Evolutionary conservation across 75 land plant species (phyloP).

Genomic region (Gnetum montanum): DNA sequence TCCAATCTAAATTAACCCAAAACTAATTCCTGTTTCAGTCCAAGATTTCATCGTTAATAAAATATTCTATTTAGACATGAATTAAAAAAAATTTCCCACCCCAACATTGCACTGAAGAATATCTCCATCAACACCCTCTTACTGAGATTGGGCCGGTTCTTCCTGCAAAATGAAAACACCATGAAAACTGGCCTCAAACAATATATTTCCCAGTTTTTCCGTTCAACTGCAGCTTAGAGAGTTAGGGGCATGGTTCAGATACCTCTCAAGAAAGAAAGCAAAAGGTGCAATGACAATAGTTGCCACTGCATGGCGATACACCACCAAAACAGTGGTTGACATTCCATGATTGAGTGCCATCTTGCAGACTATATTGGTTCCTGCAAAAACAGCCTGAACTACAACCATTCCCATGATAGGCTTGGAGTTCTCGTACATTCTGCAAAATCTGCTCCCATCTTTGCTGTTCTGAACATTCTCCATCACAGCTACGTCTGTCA

Average conservation of each 20-base stretch:
- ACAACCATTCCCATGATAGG: conserved; percentile 15
- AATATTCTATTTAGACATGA: neutral
- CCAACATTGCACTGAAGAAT: conserved; percentile 13
- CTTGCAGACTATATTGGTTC: conserved; percentile 33
- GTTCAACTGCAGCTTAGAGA: neutral
- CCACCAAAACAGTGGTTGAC: conserved; percentile 28
- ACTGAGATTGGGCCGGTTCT: conserved; percentile 7
- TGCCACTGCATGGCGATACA: conserved; percentile 30
- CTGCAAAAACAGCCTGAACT: conserved; percentile 28
- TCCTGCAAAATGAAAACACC: conserved; percentile 6
- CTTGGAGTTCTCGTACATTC: conserved; percentile 12
- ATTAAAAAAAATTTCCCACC: neutral
- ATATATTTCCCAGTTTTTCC: neutral
- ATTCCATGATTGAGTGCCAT: conserved; percentile 32
- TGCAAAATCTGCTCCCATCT: too few relatives aligned
- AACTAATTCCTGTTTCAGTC: neutral
- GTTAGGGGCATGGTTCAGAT: neutral
- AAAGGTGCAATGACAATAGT: conserved; percentile 18
- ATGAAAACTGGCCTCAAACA: neutral
- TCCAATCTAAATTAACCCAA: too few relatives aligned
- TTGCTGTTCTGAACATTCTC: too few relatives aligned
- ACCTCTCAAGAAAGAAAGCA: conserved; percentile 20
- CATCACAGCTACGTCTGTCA: too few relatives aligned
- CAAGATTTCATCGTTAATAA: neutral
- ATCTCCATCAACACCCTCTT: conserved; percentile 5